These are phyloP conservation scores for Lindgomyces ingoldianus DNA, from an alignment of 495 filamentous ascomycete species.

Conservation along the genomic window DNA sequence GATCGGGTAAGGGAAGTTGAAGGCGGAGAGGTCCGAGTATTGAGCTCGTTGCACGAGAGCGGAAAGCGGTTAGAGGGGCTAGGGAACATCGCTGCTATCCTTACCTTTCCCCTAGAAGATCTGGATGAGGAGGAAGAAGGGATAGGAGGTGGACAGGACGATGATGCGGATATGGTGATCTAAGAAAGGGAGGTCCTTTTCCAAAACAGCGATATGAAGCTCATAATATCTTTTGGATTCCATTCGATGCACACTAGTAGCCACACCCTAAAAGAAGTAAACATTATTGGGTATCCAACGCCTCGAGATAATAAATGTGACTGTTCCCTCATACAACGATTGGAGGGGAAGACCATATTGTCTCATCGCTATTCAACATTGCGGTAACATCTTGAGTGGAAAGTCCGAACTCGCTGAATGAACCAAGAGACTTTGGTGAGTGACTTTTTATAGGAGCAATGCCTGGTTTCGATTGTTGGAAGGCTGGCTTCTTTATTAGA, in stretches of 20 bases:
- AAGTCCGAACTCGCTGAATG: constrained; percentile 32
- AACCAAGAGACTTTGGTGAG: background rate
- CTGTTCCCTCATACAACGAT: background rate
- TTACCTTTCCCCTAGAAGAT: constrained; percentile 82
- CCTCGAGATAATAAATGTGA: background rate
- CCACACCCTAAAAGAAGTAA: too few species aligned
- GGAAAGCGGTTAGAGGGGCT: constrained; percentile 81
- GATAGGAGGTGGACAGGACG: constrained; percentile 37
- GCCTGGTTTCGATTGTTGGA: background rate
- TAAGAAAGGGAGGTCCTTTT: background rate
- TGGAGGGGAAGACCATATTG: constrained; percentile 1
- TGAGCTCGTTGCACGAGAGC: constrained; percentile 94
- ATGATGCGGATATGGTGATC: constrained; percentile 30
- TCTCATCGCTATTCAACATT: constrained; percentile 27
- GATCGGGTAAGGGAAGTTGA: constrained; percentile 82
- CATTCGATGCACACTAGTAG: too few species aligned
- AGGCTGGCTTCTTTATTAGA: background rate
- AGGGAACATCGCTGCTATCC: constrained; percentile 84
- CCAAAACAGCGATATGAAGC: background rate
- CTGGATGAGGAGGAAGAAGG: constrained; percentile 69
- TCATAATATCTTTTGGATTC: too few species aligned
- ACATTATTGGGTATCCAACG: background rate
- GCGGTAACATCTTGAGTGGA: constrained; percentile 34
- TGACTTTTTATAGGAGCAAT: background rate
- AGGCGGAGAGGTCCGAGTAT: constrained; percentile 81